Percentiles rank a stretch among this genome's conserved stretches.
These are phyloP conservation scores for Saccharomycopsis phalli DNA, from an alignment of 1,139 yeast species.

Conservation along the genomic window DNA sequence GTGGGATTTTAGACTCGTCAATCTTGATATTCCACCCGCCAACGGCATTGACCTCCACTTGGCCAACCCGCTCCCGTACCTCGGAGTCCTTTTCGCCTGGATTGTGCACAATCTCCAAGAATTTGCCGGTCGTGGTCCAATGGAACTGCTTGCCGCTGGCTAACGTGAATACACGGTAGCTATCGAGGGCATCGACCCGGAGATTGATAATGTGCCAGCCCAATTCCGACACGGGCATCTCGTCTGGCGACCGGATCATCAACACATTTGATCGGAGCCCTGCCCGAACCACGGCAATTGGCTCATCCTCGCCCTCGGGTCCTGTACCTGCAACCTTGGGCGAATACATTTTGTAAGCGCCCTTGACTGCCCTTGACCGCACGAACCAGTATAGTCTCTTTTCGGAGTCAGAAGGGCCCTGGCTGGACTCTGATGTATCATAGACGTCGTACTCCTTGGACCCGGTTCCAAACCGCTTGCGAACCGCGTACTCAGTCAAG, in stretches of 20 bases:
- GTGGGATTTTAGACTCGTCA: conserved; percentile 44
- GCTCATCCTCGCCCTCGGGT: conserved; percentile 41
- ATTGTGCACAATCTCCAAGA: conserved; percentile 47
- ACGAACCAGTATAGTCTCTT: conserved; percentile 43
- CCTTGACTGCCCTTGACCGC: conserved; percentile 55
- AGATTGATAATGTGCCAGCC: conserved; percentile 60
- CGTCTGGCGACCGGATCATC: conserved; percentile 38
- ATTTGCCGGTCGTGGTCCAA: conserved; percentile 54
- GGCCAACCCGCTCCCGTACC: conserved; percentile 50
- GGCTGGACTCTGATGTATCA: conserved; percentile 34
- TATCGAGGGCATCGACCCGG: conserved; percentile 52
- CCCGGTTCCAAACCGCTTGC: conserved; percentile 50
- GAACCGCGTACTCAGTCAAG: conserved; percentile 36
- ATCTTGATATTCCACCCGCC: conserved; percentile 45
- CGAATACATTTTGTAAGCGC: conserved; percentile 51
- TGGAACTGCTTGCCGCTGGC: conserved; percentile 53
- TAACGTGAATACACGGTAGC: conserved; percentile 48
- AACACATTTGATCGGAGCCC: conserved; percentile 51
- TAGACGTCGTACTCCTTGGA: conserved; percentile 48
- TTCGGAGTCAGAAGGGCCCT: conserved; percentile 31
- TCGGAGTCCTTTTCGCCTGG: conserved; percentile 56
- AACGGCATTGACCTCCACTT: conserved; percentile 39
- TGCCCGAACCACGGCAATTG: conserved; percentile 50
- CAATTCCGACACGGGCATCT: conserved; percentile 41
- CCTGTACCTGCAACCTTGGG: conserved; percentile 34